These are phyloP conservation scores for Nakazawaea peltata DNA, from an alignment of 805 yeast species.

Conservation along the genomic window DNA sequence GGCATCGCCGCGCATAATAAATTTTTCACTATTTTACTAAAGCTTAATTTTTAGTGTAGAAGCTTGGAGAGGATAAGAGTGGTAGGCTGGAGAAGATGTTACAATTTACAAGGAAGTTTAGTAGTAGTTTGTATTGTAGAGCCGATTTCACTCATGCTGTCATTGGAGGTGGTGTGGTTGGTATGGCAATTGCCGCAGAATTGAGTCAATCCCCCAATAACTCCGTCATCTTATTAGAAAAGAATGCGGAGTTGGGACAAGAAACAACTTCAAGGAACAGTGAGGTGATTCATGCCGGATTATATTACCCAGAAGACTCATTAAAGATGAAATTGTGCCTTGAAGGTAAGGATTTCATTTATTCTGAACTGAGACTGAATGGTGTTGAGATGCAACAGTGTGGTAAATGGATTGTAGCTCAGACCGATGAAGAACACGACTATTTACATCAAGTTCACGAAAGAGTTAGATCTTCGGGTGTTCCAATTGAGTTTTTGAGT, in stretches of 20 bases:
- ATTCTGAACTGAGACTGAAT: constrained; percentile 33
- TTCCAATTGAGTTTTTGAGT: constrained; percentile 52
- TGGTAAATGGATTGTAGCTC: constrained; percentile 89
- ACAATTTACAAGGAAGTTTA: not conserved
- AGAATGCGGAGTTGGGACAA: constrained; percentile 55
- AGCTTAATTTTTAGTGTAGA: too few relatives aligned
- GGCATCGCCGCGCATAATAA: too few relatives aligned
- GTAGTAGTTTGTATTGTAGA: not conserved
- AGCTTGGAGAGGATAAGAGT: too few relatives aligned
- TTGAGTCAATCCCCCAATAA: constrained; percentile 38
- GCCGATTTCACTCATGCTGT: constrained; percentile 62
- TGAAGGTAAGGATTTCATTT: constrained; percentile 64
- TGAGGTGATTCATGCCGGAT: constrained; percentile 89
- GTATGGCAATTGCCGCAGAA: constrained; percentile 73
- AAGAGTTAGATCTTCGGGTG: constrained; percentile 36
- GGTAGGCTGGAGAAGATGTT: too few relatives aligned
- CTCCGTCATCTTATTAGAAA: constrained; percentile 60
- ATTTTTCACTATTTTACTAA: too few relatives aligned
- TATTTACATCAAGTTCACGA: constrained; percentile 46
- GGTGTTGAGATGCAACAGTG: constrained; percentile 55
- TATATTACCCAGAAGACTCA: constrained; percentile 67
- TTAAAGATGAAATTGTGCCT: constrained; percentile 67
- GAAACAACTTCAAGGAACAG: constrained; percentile 89
- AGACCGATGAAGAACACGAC: constrained; percentile 52
- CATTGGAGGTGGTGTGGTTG: constrained; percentile 82